Evolutionary conservation across 2,329 filamentous ascomycete genomes (phyloP).

Genomic region (Cyphellophora europaea): DNA sequence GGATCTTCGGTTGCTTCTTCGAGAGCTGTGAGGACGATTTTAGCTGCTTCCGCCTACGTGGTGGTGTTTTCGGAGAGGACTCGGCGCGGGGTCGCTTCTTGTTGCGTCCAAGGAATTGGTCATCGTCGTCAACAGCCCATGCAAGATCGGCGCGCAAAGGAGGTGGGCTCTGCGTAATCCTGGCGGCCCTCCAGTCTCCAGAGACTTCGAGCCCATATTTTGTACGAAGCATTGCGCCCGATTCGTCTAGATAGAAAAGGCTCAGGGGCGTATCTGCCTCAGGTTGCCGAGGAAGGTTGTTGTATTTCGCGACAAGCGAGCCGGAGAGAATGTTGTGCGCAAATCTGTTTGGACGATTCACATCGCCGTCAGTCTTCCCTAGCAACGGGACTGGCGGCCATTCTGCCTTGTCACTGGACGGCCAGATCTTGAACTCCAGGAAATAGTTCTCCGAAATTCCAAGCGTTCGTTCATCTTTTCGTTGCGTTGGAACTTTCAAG

Average conservation of each 20-base stretch:
- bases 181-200: constrained; percentile 11
- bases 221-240: constrained; percentile 13
- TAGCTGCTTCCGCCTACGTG: not conserved
- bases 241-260: constrained; percentile 15
- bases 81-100: not conserved
- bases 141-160: not conserved
- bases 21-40: not conserved
- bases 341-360: constrained; percentile 1
- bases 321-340: constrained; percentile 14
- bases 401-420: constrained; percentile 5
- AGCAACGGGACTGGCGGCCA: constrained; percentile 20
- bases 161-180: not conserved
- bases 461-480: constrained; percentile 4
- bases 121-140: constrained; percentile 4
- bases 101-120: constrained; percentile 1
- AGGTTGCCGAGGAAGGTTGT: constrained; percentile 14
- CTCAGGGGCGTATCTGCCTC: constrained; percentile 14
- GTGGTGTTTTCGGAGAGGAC: not conserved
- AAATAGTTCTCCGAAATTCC: constrained; percentile 17
- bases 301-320: constrained; percentile 16
- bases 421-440: constrained; percentile 19
- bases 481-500: constrained; percentile 9
- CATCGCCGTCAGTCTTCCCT: constrained; percentile 17
- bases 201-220: constrained; percentile 19
- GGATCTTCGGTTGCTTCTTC: not conserved